These are phyloP conservation scores for Penicillium coprophilum DNA, from an alignment of 495 filamentous ascomycete genomes.

Conservation along the genomic window DNA sequence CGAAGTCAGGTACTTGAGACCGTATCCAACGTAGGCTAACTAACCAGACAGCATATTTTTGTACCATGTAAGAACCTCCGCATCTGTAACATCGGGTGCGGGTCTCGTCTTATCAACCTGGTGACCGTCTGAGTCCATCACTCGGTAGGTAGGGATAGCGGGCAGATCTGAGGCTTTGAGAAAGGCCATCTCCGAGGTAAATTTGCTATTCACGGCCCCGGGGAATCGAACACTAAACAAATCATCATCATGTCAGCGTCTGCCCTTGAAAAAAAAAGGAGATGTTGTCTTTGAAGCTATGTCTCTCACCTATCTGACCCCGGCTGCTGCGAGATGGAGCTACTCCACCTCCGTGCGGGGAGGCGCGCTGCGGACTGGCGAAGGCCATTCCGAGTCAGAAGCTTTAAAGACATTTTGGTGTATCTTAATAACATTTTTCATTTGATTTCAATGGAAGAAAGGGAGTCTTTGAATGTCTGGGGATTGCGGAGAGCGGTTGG, in stretches of 20 bases:
- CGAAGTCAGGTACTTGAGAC: slow-evolving; percentile 11
- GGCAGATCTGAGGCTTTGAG: slow-evolving; percentile 62
- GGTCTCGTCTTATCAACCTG: slow-evolving; percentile 68
- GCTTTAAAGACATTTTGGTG: slow-evolving; percentile 28
- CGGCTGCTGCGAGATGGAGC: slow-evolving; percentile 64
- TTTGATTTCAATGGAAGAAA: neutral
- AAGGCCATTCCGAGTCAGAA: slow-evolving; percentile 15
- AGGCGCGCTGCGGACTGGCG: neutral
- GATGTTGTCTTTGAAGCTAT: neutral
- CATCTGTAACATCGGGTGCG: slow-evolving; percentile 62
- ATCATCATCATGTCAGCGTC: slow-evolving; percentile 10
- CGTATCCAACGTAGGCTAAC: slow-evolving; percentile 9
- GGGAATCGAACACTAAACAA: slow-evolving; percentile 75
- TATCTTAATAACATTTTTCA: slow-evolving; percentile 3
- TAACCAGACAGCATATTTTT: slow-evolving; percentile 65
- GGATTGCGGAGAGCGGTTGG: slow-evolving; percentile 43
- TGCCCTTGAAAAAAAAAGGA: too few relatives aligned
- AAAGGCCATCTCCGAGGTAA: slow-evolving; percentile 77
- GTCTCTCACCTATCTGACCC: slow-evolving; percentile 60
- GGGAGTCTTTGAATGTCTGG: slow-evolving; percentile 12
- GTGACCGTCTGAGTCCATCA: slow-evolving; percentile 78
- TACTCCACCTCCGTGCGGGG: slow-evolving; percentile 50
- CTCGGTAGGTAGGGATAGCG: slow-evolving; percentile 82
- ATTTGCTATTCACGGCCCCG: slow-evolving; percentile 91
- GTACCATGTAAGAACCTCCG: slow-evolving; percentile 65